Evolutionary conservation across 768 basidiomycete species (phyloP).

Genomic region (Hebeloma cylindrosporum): DNA sequence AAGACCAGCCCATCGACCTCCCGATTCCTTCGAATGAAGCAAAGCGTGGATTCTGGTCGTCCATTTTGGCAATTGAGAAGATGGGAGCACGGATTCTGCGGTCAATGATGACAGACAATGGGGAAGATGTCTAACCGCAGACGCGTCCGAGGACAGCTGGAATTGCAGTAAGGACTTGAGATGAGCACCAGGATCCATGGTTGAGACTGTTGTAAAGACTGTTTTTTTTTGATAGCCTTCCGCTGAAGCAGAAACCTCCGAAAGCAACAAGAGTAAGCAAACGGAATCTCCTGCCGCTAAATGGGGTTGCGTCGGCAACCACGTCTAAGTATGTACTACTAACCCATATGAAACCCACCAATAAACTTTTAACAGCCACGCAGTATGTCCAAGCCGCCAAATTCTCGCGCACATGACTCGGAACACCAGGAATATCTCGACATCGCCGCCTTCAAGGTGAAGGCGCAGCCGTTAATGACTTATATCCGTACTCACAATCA

Average conservation of each 20-base stretch:
- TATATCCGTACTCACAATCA: neutral
- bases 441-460: constrained; percentile 60
- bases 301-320: neutral
- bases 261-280: constrained; percentile 22
- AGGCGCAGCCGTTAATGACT: too few species aligned
- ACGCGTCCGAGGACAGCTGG: constrained; percentile 69
- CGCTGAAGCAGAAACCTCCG: constrained; percentile 12
- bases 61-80: constrained; percentile 75
- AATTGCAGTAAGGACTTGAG: constrained; percentile 67
- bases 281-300: constrained; percentile 3
- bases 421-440: constrained; percentile 52
- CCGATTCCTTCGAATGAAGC: constrained; percentile 75
- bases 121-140: constrained; percentile 57
- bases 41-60: constrained; percentile 68
- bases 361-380: neutral
- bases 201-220: neutral
- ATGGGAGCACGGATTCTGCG: constrained; percentile 52
- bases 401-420: constrained; percentile 16
- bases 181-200: constrained; percentile 50
- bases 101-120: constrained; percentile 58
- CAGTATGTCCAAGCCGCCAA: constrained; percentile 18
- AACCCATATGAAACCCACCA: neutral
- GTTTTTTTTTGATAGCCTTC: constrained; percentile 7
- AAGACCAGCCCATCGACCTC: constrained; percentile 77
- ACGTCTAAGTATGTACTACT: neutral